These are phyloP conservation scores for Omphalotus olearius DNA, from an alignment of 1,284 basidiomycete species.

Conservation along the genomic window DNA sequence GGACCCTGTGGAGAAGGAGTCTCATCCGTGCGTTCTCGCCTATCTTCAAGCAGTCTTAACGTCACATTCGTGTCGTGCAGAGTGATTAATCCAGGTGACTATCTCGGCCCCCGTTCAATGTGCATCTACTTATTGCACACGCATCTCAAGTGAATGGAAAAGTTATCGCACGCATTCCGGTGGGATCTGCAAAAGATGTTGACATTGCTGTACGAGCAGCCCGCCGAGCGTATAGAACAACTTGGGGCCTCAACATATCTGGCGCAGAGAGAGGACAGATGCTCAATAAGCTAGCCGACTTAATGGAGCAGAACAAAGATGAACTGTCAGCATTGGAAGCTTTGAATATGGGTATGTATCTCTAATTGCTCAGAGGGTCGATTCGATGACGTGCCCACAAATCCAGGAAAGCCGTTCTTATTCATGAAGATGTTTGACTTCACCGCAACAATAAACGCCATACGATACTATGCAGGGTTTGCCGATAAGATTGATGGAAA, in stretches of 20 bases:
- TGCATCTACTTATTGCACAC: neutral
- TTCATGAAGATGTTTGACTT: no score
- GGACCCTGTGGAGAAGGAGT: constrained; percentile 8
- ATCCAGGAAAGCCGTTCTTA: neutral
- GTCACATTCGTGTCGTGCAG: constrained; percentile 30
- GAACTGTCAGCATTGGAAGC: constrained; percentile 71
- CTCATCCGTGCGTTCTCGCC: constrained; percentile 9
- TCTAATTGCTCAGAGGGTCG: neutral
- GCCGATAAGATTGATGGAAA: constrained; percentile 67
- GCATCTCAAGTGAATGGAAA: constrained; percentile 53
- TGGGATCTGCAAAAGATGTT: constrained; percentile 64
- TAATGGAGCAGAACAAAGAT: constrained; percentile 67
- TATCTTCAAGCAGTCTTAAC: constrained; percentile 6
- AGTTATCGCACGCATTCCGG: constrained; percentile 55
- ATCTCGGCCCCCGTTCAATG: neutral
- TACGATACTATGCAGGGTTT: constrained; percentile 47
- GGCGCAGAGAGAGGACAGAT: constrained; percentile 59
- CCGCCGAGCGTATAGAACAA: constrained; percentile 39
- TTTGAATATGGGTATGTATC: constrained; percentile 50
- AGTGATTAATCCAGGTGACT: constrained; percentile 69
- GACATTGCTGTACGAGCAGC: constrained; percentile 74
- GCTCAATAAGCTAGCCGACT: constrained; percentile 64
- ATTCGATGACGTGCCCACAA: neutral
- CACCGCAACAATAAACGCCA: constrained; percentile 1
- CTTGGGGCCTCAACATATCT: constrained; percentile 35